phyloP scores from a whole-genome alignment of 768 basidiomycete genomes.

The Suillus luteus region DNA sequence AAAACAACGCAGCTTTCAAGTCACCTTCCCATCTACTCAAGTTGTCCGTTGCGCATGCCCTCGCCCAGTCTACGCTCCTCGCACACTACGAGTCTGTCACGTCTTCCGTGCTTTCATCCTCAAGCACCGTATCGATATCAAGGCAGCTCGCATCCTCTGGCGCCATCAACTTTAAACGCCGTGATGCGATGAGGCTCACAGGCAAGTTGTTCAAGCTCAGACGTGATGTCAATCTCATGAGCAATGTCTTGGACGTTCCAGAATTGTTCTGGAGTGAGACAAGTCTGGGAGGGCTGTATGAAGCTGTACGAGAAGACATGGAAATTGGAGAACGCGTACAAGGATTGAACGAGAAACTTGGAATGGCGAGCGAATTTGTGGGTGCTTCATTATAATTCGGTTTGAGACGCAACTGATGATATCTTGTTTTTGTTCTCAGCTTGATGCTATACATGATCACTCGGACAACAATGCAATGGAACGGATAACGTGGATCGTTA shows the following conservation, averaged over 20 bases:
- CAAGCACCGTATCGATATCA: conserved; percentile 78
- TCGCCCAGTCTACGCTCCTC: conserved; percentile 92
- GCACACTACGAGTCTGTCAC: conserved; percentile 84
- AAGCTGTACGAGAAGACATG: conserved; percentile 93
- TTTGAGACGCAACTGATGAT: neutral
- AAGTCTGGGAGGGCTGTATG: conserved; percentile 84
- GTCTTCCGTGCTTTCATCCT: conserved; percentile 74
- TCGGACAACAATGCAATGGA: conserved; percentile 89
- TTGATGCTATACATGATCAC: conserved; percentile 92
- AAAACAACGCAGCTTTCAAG: conserved; percentile 68
- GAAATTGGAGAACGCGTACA: conserved; percentile 84
- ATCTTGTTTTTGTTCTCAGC: conserved; percentile 40
- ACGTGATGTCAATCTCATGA: conserved; percentile 87
- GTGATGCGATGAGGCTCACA: conserved; percentile 85
- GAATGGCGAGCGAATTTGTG: conserved; percentile 87
- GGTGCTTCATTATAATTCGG: conserved; percentile 41
- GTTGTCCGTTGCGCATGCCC: conserved; percentile 90
- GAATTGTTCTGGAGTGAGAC: conserved; percentile 96
- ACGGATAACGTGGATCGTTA: conserved; percentile 82
- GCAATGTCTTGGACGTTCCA: conserved; percentile 91
- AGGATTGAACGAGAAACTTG: conserved; percentile 85
- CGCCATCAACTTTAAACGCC: conserved; percentile 69
- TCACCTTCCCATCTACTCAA: conserved; percentile 88
- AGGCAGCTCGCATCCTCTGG: conserved; percentile 80
- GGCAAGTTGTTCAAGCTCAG: conserved; percentile 85